These are phyloP conservation scores for Suhomyces atakaporum DNA, from an alignment of 1,139 yeast species.

Conservation along the genomic window DNA sequence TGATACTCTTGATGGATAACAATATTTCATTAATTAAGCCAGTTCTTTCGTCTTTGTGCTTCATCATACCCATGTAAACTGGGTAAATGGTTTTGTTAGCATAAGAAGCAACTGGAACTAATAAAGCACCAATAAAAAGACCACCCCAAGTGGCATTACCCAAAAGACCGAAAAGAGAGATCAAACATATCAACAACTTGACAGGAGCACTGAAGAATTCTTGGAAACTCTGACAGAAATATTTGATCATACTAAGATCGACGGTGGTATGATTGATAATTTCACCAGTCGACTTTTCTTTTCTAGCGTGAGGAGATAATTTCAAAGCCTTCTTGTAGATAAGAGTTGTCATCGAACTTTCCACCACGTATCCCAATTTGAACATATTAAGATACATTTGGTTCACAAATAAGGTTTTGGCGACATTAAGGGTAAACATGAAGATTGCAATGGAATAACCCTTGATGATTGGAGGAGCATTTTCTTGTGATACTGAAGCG, in stretches of 20 bases:
- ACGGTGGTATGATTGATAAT: constrained; percentile 30
- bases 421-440: constrained; percentile 20
- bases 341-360: constrained; percentile 25
- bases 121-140: constrained; percentile 21
- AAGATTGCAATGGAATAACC: constrained; percentile 23
- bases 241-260: constrained; percentile 23
- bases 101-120: constrained; percentile 24
- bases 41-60: constrained; percentile 29
- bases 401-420: constrained; percentile 23
- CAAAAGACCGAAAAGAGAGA: constrained; percentile 25
- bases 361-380: constrained; percentile 20
- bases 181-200: constrained; percentile 22
- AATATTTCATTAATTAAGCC: constrained; percentile 30
- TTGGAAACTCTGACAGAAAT: constrained; percentile 21
- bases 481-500: constrained; percentile 8
- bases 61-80: constrained; percentile 23
- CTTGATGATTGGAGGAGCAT: constrained; percentile 25
- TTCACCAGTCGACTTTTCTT: constrained; percentile 31
- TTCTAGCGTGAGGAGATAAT: constrained; percentile 29
- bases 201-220: constrained; percentile 26
- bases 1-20: constrained; percentile 28
- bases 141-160: constrained; percentile 32
- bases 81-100: constrained; percentile 23
- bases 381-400: constrained; percentile 21
- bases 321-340: constrained; percentile 28